Percentiles rank a stretch among this genome's conserved stretches.
Evolutionary conservation across 1,139 yeast species (phyloP).

Genomic region (Geotrichum carabidarum): DNA sequence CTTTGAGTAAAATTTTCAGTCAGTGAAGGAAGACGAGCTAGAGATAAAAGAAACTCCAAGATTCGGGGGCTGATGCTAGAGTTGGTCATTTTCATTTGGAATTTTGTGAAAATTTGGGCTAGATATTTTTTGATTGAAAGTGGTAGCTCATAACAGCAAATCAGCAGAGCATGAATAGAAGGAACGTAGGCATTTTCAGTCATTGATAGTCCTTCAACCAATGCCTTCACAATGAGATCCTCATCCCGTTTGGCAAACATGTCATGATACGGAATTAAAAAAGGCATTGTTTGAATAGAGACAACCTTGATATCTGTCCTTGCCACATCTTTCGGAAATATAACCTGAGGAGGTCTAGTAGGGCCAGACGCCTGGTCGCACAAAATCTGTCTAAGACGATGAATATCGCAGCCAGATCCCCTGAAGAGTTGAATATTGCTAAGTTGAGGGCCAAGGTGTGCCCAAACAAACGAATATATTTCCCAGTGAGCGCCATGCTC

Average conservation of each 20-base stretch:
- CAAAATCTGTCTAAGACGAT: conserved; percentile 46
- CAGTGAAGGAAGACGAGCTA: conserved; percentile 61
- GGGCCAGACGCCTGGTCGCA: conserved; percentile 49
- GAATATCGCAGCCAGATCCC: conserved; percentile 44
- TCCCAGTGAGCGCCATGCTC: conserved; percentile 63
- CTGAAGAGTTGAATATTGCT: conserved; percentile 55
- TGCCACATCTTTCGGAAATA: conserved; percentile 45
- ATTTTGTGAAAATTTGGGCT: conserved; percentile 57
- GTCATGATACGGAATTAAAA: conserved; percentile 62
- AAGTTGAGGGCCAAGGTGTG: conserved; percentile 68
- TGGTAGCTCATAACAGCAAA: conserved; percentile 79
- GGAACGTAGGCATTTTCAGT: conserved; percentile 79
- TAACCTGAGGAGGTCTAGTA: conserved; percentile 41
- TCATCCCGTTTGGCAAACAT: conserved; percentile 57
- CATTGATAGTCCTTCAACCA: conserved; percentile 59
- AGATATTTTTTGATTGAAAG: conserved; percentile 62
- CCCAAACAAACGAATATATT: conserved; percentile 58
- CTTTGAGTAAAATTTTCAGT: conserved; percentile 70
- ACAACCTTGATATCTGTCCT: conserved; percentile 60
- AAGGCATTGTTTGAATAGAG: conserved; percentile 57
- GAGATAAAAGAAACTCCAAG: conserved; percentile 63
- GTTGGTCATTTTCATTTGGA: conserved; percentile 71
- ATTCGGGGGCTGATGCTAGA: conserved; percentile 67
- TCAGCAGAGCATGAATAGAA: conserved; percentile 65
- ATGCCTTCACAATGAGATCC: conserved; percentile 61